phyloP scores from a whole-genome alignment of 805 yeast genomes.

The Debaryomyces tyrocola region DNA sequence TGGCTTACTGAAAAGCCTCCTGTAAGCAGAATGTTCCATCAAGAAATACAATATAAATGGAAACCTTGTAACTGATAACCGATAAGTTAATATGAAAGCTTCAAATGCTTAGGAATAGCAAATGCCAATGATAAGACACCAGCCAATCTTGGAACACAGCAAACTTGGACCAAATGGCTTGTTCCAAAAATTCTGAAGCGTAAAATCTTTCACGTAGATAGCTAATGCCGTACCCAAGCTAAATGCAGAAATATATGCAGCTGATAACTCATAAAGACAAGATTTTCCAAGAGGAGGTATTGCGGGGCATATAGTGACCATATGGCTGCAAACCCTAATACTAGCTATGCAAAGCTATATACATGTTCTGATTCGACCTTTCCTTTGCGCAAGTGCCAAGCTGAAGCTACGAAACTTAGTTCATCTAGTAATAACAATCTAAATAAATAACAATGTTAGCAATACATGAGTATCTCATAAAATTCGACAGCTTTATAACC shows the following conservation, averaged over 20 bases:
- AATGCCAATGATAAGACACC: constrained; percentile 35
- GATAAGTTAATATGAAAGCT: constrained; percentile 30
- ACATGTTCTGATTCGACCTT: constrained; percentile 27
- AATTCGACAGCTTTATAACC: constrained; percentile 32
- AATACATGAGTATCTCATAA: constrained; percentile 33
- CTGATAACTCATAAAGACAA: too few relatives aligned
- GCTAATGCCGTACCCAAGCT: too few relatives aligned
- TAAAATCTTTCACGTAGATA: too few relatives aligned
- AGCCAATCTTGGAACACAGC: constrained; percentile 32
- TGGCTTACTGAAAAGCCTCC: constrained; percentile 24
- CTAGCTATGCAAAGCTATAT: constrained; percentile 23
- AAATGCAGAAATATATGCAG: too few relatives aligned
- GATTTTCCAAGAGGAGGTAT: constrained; percentile 27
- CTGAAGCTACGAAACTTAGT: constrained; percentile 22
- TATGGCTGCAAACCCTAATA: constrained; percentile 35
- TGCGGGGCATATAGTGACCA: constrained; percentile 32
- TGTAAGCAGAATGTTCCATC: constrained; percentile 29
- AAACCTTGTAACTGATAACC: constrained; percentile 31
- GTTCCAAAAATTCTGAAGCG: constrained; percentile 28
- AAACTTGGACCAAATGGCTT: constrained; percentile 31
- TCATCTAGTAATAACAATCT: constrained; percentile 28
- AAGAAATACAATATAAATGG: constrained; percentile 32
- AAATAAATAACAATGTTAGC: constrained; percentile 30
- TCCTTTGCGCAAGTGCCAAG: constrained; percentile 29
- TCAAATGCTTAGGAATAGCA: constrained; percentile 35